Base-by-base conservation (phyloP, 345 rosid species). In the Barbarea vulgaris region DNA sequence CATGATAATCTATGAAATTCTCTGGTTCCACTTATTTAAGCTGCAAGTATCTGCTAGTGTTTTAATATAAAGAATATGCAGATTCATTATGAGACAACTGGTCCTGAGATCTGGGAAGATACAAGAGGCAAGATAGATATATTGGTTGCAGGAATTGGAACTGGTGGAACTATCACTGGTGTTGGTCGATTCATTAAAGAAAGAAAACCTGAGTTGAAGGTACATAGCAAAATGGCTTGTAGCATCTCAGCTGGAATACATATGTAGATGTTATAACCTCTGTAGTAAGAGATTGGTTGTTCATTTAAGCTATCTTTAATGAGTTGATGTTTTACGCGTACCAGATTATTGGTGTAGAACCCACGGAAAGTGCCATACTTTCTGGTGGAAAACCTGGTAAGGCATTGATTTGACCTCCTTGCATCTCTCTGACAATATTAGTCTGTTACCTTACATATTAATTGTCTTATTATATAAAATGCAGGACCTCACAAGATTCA, bases 401-500 rank as follows among this genome's bases (percentile, higher is more conserved):
- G 80, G 53, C 61, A 68, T 13, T 51, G 56, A 51, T 46, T 30
- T 78, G 9, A 21, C 25, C 22, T 22, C 21, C 19, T 66, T 57
- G 24, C 18, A 64, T 72, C 73, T 72, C 73, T 65, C 58, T n/a
- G 54, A 8, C 50, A 14, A 14, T 36, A 15, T 63, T 15, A 57
- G 21, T 48, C 13, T 56, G 6, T 24, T 4, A 51, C 5, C 1
- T 7, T 70, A 41, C 13, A 1, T 64, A 46, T 56, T 17, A 46
- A 28, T 37, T 28, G 13, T 28, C 39, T 31, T 31, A 50, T 66
- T 66, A 3, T 72, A 53, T 39, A 47, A 76, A 69, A 55, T 81
- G 62, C 85, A 95, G 99, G 99, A 64, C 99, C 97, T 76, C 99
- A 95, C 89, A 91, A 95, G 83, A 95, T 95, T 87, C 97, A 95